A percentile compares a stretch with the other conserved stretches of the same genome.
These are phyloP conservation scores for Calocybe cyanea DNA, from an alignment of 768 basidiomycete genomes.

Conservation along the genomic window DNA sequence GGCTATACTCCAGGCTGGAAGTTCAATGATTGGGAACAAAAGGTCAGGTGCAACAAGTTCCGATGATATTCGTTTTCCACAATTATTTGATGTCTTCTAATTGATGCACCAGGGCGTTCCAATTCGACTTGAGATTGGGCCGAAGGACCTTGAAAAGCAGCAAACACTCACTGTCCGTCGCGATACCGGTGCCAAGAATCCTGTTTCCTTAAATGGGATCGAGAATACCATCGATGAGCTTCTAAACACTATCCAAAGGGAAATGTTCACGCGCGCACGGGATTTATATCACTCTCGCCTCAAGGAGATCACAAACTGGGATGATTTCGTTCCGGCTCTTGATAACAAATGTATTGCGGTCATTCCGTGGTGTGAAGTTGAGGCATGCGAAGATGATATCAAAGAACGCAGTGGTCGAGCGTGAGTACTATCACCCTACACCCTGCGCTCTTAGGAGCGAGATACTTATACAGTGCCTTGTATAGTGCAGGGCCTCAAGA, in stretches of 20 bases:
- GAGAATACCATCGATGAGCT: slow-evolving; percentile 52
- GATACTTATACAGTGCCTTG: no score
- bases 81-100: background rate
- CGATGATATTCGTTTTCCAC: background rate
- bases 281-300: slow-evolving; percentile 67
- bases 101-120: slow-evolving; percentile 76
- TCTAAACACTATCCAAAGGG: slow-evolving; percentile 81
- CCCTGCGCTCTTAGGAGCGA: no score
- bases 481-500: slow-evolving; percentile 81
- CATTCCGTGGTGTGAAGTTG: slow-evolving; percentile 95
- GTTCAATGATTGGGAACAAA: slow-evolving; percentile 99
- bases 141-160: slow-evolving; percentile 80
- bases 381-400: slow-evolving; percentile 95
- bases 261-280: slow-evolving; percentile 83
- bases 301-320: slow-evolving; percentile 79
- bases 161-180: slow-evolving; percentile 86
- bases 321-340: slow-evolving; percentile 86
- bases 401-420: slow-evolving; percentile 88
- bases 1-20: slow-evolving; percentile 99
- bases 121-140: slow-evolving; percentile 94
- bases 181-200: slow-evolving; percentile 45
- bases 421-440: slow-evolving; percentile 37
- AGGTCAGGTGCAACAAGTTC: slow-evolving; percentile 43
- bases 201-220: slow-evolving; percentile 40
- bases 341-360: slow-evolving; percentile 85